Evolutionary conservation across 2,329 filamentous ascomycete species (phyloP).

Genomic region (Aspergillus sp.): DNA sequence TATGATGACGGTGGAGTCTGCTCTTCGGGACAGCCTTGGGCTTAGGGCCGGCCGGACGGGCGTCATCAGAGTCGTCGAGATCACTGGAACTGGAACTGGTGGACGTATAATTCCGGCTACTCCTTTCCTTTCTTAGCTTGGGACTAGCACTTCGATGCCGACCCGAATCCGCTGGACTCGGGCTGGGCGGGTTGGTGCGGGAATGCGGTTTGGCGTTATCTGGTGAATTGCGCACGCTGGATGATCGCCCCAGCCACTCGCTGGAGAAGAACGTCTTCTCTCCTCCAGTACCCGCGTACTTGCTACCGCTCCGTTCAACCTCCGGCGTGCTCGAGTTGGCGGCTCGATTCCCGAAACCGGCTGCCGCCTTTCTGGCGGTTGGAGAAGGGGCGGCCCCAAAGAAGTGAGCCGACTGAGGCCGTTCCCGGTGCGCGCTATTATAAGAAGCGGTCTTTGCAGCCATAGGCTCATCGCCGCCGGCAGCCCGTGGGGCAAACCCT

Average conservation of each 20-base stretch:
- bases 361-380: conserved; percentile 42
- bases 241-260: conserved; percentile 51
- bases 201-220: conserved; percentile 32
- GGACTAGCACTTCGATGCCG: conserved; percentile 47
- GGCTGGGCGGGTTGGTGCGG: conserved; percentile 37
- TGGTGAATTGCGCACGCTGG: conserved; percentile 53
- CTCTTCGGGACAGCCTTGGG: conserved; percentile 44
- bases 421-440: conserved; percentile 37
- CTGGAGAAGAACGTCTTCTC: conserved; percentile 58
- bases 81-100: conserved; percentile 45
- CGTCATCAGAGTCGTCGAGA: conserved; percentile 28
- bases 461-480: conserved; percentile 60
- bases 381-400: conserved; percentile 41
- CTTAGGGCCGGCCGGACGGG: conserved; percentile 21
- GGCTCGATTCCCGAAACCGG: conserved; percentile 28
- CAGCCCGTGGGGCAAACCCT: conserved; percentile 59
- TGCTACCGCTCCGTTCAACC: conserved; percentile 52
- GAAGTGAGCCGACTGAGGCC: conserved; percentile 28
- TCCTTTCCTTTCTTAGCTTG: conserved; percentile 32
- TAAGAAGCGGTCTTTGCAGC: conserved; percentile 54
- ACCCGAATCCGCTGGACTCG: conserved; percentile 26
- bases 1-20: conserved; percentile 32
- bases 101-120: conserved; percentile 30
- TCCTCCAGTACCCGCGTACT: conserved; percentile 54
- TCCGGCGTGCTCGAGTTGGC: conserved; percentile 35